These are phyloP conservation scores for Fusarium globosum DNA, from an alignment of 2,329 filamentous ascomycete genomes.

Conservation along the genomic window DNA sequence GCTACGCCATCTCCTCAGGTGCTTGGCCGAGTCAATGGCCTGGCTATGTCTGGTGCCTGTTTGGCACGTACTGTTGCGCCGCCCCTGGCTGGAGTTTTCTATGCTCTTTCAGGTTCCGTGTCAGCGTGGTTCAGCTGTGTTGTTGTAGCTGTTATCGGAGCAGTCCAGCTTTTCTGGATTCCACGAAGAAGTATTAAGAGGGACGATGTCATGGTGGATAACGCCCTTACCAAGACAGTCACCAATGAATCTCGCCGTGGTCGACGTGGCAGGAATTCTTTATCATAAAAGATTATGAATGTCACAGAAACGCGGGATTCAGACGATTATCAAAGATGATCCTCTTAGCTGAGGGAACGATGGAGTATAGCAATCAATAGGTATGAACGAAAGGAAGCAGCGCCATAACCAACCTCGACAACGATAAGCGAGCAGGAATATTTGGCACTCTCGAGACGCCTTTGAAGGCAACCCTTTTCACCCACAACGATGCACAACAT, in stretches of 20 bases:
- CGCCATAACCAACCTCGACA: neutral
- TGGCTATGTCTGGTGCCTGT: conserved; percentile 78
- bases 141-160: conserved; percentile 39
- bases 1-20: conserved; percentile 71
- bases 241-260: conserved; percentile 32
- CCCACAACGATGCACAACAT: neutral
- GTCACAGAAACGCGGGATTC: too few species aligned
- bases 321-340: too few species aligned
- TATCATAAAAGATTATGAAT: neutral
- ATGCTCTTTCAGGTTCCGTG: conserved; percentile 66
- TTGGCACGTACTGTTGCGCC: conserved; percentile 76
- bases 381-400: neutral
- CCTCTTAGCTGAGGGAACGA: neutral
- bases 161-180: conserved; percentile 38
- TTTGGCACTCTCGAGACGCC: neutral
- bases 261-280: conserved; percentile 19
- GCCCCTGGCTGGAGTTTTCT: conserved; percentile 74
- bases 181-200: conserved; percentile 18
- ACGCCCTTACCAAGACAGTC: conserved; percentile 26
- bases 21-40: conserved; percentile 77
- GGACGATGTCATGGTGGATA: conserved; percentile 32
- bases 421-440: too few species aligned
- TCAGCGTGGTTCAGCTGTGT: conserved; percentile 56
- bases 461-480: neutral
- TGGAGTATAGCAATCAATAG: neutral